phyloP scores from a whole-genome alignment of 1,284 basidiomycete genomes.

The Lentinula novae-zelandiae region DNA sequence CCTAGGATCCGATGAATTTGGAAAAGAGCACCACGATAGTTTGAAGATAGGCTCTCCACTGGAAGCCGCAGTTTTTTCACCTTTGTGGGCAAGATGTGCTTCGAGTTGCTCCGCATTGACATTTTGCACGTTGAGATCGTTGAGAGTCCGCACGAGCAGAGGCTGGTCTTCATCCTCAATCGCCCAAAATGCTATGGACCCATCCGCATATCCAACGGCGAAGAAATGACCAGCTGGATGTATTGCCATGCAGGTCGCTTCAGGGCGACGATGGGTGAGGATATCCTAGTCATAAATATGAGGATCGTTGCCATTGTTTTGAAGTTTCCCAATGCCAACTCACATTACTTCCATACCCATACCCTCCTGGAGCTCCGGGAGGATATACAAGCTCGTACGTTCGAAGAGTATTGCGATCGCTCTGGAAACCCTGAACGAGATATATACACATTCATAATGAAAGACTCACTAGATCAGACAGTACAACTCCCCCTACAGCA shows the following conservation, averaged over 20 bases:
- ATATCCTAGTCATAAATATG: slow-evolving; percentile 43
- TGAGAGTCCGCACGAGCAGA: slow-evolving; percentile 73
- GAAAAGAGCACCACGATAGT: slow-evolving; percentile 79
- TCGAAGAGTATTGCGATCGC: slow-evolving; percentile 54
- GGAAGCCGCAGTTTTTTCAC: background rate
- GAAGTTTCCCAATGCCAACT: slow-evolving; percentile 15
- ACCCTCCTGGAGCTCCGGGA: slow-evolving; percentile 79
- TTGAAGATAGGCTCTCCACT: slow-evolving; percentile 84
- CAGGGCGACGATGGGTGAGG: slow-evolving; percentile 66
- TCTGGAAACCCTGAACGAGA: slow-evolving; percentile 30
- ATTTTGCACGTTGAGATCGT: slow-evolving; percentile 48
- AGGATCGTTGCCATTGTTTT: background rate
- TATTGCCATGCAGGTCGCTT: slow-evolving; percentile 68
- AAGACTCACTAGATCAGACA: slow-evolving; percentile 64
- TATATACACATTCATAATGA: background rate
- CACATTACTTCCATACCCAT: slow-evolving; percentile 54
- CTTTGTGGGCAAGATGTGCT: slow-evolving; percentile 27
- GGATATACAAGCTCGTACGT: slow-evolving; percentile 67
- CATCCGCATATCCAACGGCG: slow-evolving; percentile 79
- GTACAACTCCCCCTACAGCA: slow-evolving; percentile 61
- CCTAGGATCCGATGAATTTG: slow-evolving; percentile 57
- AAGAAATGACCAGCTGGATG: slow-evolving; percentile 72
- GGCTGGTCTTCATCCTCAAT: slow-evolving; percentile 80
- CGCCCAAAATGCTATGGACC: slow-evolving; percentile 85
- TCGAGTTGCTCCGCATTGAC: slow-evolving; percentile 48